Conservation (phyloP, 2,329 filamentous ascomycete genomes). For the Gliomastix tumulicola region DNA sequence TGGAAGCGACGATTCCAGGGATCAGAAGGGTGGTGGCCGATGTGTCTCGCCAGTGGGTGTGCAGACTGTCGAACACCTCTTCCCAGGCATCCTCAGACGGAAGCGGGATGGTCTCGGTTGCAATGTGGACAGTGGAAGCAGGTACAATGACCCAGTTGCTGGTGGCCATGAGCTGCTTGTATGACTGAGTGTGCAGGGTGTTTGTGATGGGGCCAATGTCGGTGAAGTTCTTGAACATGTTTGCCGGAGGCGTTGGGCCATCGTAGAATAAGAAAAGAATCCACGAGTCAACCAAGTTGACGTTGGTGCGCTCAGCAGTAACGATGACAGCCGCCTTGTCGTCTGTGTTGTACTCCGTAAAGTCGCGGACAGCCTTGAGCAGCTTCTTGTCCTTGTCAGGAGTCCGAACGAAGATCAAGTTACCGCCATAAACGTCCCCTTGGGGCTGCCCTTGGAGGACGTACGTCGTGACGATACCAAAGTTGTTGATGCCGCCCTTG, state of each 20-base stretch:
- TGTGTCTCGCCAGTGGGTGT: conserved; percentile 19
- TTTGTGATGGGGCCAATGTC: conserved; percentile 25
- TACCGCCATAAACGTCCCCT: conserved; percentile 34
- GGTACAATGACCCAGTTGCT: conserved; percentile 14
- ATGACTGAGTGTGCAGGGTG: conserved; percentile 39
- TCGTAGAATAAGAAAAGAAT: conserved; percentile 59
- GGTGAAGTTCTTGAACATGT: conserved; percentile 43
- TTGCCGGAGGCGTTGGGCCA: conserved; percentile 41
- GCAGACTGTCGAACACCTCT: conserved; percentile 14
- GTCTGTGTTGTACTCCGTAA: conserved; percentile 50
- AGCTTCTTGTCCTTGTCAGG: conserved; percentile 24
- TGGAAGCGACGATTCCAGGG: conserved; percentile 15
- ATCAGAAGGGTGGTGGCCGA: background rate
- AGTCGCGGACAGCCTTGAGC: conserved; percentile 41
- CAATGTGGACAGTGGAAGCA: conserved; percentile 15
- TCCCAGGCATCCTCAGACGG: conserved; percentile 15
- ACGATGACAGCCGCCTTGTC: conserved; percentile 54
- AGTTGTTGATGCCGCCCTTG: conserved; percentile 9
- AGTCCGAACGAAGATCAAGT: conserved; percentile 24
- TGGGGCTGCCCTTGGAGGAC: conserved; percentile 31
- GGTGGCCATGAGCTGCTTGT: conserved; percentile 30
- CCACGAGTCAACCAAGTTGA: conserved; percentile 40
- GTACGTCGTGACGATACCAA: conserved; percentile 20
- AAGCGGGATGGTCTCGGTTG: conserved; percentile 26
- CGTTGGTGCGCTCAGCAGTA: conserved; percentile 32